Conservation (phyloP, 345 rosid genomes). For the Odontarrhena argentea region DNA sequence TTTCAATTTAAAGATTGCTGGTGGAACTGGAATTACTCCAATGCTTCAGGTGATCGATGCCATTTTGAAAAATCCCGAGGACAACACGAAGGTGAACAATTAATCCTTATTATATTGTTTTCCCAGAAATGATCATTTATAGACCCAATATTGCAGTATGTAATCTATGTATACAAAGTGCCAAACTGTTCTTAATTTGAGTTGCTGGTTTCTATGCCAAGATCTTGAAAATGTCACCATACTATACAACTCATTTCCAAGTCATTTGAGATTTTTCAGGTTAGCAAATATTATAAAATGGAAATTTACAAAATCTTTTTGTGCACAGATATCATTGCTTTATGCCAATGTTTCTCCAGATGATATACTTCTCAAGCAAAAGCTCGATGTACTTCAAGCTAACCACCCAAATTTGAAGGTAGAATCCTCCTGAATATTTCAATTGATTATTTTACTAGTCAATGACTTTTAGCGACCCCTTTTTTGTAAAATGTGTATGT, state of each 20-base stretch:
- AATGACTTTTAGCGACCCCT: conserved; percentile 3
- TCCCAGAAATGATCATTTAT: neutral
- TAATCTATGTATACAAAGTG: neutral
- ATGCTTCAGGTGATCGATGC: conserved; percentile 97
- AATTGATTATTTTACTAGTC: neutral
- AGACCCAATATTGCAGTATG: conserved; percentile 14
- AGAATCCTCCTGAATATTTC: conserved; percentile 20
- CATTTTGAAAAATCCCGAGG: conserved; percentile 81
- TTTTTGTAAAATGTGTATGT: too few species aligned
- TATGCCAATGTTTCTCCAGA: conserved; percentile 94
- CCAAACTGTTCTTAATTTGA: neutral
- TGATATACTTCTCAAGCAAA: conserved; percentile 88
- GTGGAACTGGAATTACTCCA: conserved; percentile 96
- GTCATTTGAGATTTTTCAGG: conserved; percentile 2
- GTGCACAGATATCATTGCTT: conserved; percentile 68
- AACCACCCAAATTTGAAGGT: conserved; percentile 91
- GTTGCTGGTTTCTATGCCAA: conserved; percentile 5
- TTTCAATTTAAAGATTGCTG: conserved; percentile 62
- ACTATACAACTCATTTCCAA: neutral
- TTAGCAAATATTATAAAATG: neutral
- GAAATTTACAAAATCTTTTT: conserved; percentile 4
- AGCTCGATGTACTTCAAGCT: conserved; percentile 80
- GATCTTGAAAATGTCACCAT: conserved; percentile 18
- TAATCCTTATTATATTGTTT: conserved; percentile 5
- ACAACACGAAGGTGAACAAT: conserved; percentile 75